Evolutionary conservation across 2,329 filamentous ascomycete species (phyloP).

Genomic region (Lecanicillium sp.): DNA sequence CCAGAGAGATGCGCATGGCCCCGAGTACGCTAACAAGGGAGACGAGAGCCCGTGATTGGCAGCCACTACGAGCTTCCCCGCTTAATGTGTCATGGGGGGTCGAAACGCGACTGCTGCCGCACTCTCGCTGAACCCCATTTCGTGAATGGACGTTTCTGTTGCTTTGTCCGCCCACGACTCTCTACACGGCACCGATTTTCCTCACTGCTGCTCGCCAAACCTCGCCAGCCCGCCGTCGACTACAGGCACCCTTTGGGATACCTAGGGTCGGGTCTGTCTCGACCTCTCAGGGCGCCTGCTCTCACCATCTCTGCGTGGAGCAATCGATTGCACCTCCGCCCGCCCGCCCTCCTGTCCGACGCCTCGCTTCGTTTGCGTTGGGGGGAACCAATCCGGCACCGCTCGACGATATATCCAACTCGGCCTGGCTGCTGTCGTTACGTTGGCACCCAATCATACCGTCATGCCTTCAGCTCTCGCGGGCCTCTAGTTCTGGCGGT

Average conservation of each 20-base stretch:
- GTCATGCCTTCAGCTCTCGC: conserved; percentile 39
- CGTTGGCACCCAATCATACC: conserved; percentile 10
- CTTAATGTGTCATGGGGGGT: conserved; percentile 31
- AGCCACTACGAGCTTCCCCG: conserved; percentile 19
- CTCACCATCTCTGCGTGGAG: conserved; percentile 1
- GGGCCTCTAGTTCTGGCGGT: conserved; percentile 39
- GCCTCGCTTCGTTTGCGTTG: not conserved
- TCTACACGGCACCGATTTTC: not conserved
- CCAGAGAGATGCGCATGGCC: conserved; percentile 2
- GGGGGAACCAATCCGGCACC: not conserved
- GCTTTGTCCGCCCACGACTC: not conserved
- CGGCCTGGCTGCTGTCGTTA: too few relatives aligned
- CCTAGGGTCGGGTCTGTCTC: not conserved
- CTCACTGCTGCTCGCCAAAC: conserved; percentile 5
- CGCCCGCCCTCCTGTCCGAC: not conserved
- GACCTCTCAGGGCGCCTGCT: not conserved
- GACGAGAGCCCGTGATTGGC: conserved; percentile 16
- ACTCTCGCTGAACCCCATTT: not conserved
- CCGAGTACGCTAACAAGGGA: not conserved
- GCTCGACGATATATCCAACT: too few relatives aligned
- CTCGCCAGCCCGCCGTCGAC: not conserved
- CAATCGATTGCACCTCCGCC: not conserved
- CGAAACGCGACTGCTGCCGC: conserved; percentile 16
- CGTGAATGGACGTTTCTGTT: conserved; percentile 12
- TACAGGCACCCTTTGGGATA: not conserved